A percentile compares a stretch with the other conserved stretches of the same genome.
phyloP scores from a whole-genome alignment of 352 stramenopile species.

The Phytophthora hibernalis region DNA sequence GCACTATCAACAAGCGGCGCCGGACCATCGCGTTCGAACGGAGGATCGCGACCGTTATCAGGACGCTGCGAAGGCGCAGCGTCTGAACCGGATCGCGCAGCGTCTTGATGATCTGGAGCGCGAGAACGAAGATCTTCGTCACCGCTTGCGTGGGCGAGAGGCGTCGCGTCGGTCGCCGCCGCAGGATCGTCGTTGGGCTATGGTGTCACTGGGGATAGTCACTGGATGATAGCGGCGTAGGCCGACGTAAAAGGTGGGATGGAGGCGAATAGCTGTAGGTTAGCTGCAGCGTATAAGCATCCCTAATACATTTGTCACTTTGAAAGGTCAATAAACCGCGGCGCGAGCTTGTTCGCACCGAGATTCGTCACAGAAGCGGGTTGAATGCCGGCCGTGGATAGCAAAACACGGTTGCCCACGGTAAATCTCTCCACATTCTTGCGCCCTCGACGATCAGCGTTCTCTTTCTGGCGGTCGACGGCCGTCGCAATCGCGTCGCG shows the following conservation, averaged over 20 bases:
- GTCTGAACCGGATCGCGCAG: not conserved
- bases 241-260: slow-evolving; percentile 29
- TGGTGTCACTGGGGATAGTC: slow-evolving; percentile 1
- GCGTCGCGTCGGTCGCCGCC: not conserved
- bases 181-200: not conserved
- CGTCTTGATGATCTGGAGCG: slow-evolving; percentile 1
- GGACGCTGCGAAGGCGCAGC: too few species aligned
- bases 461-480: slow-evolving; percentile 35
- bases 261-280: slow-evolving; percentile 10
- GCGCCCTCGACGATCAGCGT: slow-evolving; percentile 18
- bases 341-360: slow-evolving; percentile 10
- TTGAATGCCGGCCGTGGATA: slow-evolving; percentile 15
- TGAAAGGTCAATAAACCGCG: slow-evolving; percentile 24
- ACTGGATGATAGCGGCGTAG: slow-evolving; percentile 7
- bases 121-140: not conserved
- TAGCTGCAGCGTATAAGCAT: slow-evolving; percentile 23
- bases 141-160: not conserved
- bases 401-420: slow-evolving; percentile 18
- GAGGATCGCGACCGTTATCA: too few species aligned
- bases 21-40: too few species aligned
- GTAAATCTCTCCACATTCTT: slow-evolving; percentile 17
- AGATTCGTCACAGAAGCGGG: slow-evolving; percentile 8
- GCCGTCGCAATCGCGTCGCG: slow-evolving; percentile 23
- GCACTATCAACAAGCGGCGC: too few species aligned
- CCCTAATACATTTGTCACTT: not conserved